Percentiles rank a stretch among this genome's conserved stretches.
Conservation (phyloP, 2,329 filamentous ascomycete species). For the Fusarium metavorans region DNA sequence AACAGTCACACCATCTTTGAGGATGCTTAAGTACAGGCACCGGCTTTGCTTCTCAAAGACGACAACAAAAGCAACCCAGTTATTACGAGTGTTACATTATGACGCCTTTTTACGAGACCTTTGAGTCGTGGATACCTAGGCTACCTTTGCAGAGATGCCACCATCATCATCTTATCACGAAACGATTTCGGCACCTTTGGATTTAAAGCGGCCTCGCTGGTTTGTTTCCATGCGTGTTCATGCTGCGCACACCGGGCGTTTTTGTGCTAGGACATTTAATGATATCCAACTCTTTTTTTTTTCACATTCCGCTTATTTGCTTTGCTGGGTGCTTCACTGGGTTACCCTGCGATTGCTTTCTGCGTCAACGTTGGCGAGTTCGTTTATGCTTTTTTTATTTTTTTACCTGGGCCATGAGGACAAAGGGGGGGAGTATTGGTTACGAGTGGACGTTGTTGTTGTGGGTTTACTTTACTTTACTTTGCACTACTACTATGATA, state of each 20-base stretch:
- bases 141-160: slow-evolving; percentile 20
- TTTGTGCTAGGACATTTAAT: slow-evolving; percentile 49
- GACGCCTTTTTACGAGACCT: slow-evolving; percentile 12
- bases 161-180: slow-evolving; percentile 37
- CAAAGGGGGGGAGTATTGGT: slow-evolving; percentile 38
- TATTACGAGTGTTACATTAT: slow-evolving; percentile 15
- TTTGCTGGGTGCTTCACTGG: slow-evolving; percentile 9
- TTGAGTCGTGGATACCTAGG: slow-evolving; percentile 20
- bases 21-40: slow-evolving; percentile 48
- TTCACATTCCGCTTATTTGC: slow-evolving; percentile 21
- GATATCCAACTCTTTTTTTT: slow-evolving; percentile 47
- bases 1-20: slow-evolving; percentile 86
- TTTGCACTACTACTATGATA: slow-evolving; percentile 19
- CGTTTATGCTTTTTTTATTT: neutral
- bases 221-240: slow-evolving; percentile 36
- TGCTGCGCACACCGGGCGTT: slow-evolving; percentile 39
- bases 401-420: slow-evolving; percentile 3
- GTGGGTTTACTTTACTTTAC: neutral
- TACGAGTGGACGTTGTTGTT: slow-evolving; percentile 33
- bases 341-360: slow-evolving; percentile 1
- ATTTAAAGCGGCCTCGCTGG: slow-evolving; percentile 27
- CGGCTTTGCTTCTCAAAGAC: slow-evolving; percentile 14
- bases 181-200: slow-evolving; percentile 39
- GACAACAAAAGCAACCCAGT: neutral
- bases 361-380: slow-evolving; percentile 12